Base-by-base conservation (phyloP, 2,329 filamentous ascomycete species). In the Aphanoascus verrucosus region DNA sequence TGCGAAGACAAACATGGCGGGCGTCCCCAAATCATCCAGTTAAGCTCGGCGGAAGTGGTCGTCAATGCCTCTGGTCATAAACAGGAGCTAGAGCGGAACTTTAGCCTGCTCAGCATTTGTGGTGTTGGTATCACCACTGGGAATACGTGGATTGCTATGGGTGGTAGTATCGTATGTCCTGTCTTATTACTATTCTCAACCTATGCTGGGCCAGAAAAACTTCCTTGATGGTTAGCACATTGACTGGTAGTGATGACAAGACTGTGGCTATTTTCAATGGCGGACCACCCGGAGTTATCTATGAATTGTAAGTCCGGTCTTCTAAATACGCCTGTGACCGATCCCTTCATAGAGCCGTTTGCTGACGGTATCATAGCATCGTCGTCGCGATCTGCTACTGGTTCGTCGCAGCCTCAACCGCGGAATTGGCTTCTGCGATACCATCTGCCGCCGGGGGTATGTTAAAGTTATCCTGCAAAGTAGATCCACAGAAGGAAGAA, bases 111-210 rank as follows among this genome's bases (percentile, higher is more conserved):
- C 45, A 77, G 76, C 49, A 76, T 83, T 41, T 79, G 79, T 49
- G 80, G 78, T 20, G 72, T 80, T 44, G 80, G 78, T 0, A 66
- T 84, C 49, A 83, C 79, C 1, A 78, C 82, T 20, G 81, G 82
- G 64, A 83, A 82, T 60, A 80, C 81, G 15, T 85, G 81, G 81
- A 75, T 81, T 52, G 79, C 80, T 5, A 68, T 83, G 55, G 81
- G 80, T 52, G 81, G 81, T 11, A 81, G 79, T 51, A 74, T 84
- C 38, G 76, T 75, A 3, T 70, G 81, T 45, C 74, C 73, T 4
- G 74, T 78, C 38, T 65, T 70, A 74, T 65, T 62, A 71, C 58
- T 32, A 5, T 6, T 19, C 11, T 6, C 52, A 35, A 31, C n/a
- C 2, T 19, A 28, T 55, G 38, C 45, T 20, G 43, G 31, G 37